Evolutionary conservation across 768 basidiomycete species (phyloP), one percentile per base, ranked within the genome.

Genomic region (Leucogyrophana mollusca): DNA sequence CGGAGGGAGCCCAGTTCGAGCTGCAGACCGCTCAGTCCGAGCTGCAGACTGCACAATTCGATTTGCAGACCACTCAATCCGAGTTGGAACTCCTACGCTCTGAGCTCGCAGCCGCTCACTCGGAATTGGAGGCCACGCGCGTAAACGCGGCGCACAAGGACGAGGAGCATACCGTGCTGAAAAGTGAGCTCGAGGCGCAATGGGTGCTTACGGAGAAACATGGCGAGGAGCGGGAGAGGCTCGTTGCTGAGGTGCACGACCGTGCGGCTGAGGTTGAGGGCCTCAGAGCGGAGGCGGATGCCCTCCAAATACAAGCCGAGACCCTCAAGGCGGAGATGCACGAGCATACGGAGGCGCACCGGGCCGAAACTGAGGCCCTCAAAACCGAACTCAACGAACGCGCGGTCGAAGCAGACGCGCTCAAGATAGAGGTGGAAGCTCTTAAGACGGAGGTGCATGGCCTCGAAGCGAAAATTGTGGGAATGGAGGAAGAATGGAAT

Each of bases 151-250:
- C 66, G 33, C 59, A 65, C 7, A 67, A 72, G 37, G 72, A 78
- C 11, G 72, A 76, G 21, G 76, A 79, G 49, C 67, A 70, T 35
- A 60, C 46, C 6, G 67, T 78, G 18, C 63, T 87, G 52, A 82
- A 83, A 59, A 58, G 62, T 1, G 86, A 90, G 63, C 60, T 88
- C 24, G 82, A 88, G 55, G 78, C 80, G 9, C 86, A 88, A 63
- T 88, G 86, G 86, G 68, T 71, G 25, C 69, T 80, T 46, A 80
- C 85, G 7, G 84, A 87, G 65, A 68, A 69, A 48, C 63, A 69
- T 11, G 65, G 69, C n/a, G 81, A 82, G 52, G 70, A 67, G 54
- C 67, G 78, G 8, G 58, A 69, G 25, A 60, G 59, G 23, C 59
- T 79, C 27, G 62, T 63, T 57, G 66, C 59, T 44, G 70, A 70